Evolutionary conservation across 1,284 basidiomycete species (phyloP), one percentile per base, ranked within the genome.

Genomic region (Boletus smithii): DNA sequence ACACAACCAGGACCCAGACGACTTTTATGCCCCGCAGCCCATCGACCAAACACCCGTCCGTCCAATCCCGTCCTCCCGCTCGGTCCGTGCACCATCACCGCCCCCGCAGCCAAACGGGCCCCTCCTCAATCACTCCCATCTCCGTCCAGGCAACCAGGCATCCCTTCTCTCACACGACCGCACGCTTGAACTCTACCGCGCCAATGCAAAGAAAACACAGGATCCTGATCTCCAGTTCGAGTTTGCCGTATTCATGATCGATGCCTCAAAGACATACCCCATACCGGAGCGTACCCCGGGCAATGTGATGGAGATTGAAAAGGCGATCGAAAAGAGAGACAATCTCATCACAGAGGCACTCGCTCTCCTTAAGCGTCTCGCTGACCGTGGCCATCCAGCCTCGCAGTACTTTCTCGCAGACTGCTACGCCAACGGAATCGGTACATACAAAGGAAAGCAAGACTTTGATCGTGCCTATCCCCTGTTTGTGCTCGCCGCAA

Each of bases 391-490:
- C 1, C 95, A 97, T 68, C 84, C 91, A 37, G 83, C 93, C 57
- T 91, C 92, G 1, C 95, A 98, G 69, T 98, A 97, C 74, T 95
- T 97, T 70, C 79, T 98, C 53, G 95, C 93, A 18, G 95, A 99
- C 72, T 97, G 95, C 71, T 98, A 91, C 66, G 90, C 95, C 33
- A 97, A 98, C 66, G 95, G 95, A 13, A 93, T 97, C 55, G 93
- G 94, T 23, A 97, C 93, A 1, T 74, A 80, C 53, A 87, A 89
- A 67, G 83, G 80, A 55, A 87, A 84, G 65, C 95, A 97, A 68
- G 95, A 99, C 71, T 98, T 98, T 65, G 95, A 98, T 70, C 83
- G 88, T 53, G 95, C 97, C 4, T 97, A 94, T 69, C 95, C 95
- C 14, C 77, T 99, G 48, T 99, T 98, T 65, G 85, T 97, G 7